These are phyloP conservation scores for Mucor circinelloides DNA, from an alignment of 371 early-diverging fungal species.

Conservation along the genomic window DNA sequence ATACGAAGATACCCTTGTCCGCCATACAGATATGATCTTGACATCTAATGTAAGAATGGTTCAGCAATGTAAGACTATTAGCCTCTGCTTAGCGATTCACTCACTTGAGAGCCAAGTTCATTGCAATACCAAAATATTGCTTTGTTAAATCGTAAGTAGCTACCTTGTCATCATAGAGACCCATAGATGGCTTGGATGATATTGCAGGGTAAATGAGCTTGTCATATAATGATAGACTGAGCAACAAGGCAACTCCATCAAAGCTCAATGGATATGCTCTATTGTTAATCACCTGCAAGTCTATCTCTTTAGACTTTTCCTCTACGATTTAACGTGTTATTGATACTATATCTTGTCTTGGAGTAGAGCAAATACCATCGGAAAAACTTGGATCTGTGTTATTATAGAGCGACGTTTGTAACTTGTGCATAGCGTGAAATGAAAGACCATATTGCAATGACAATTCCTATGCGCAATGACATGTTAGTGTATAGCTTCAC, in stretches of 20 bases:
- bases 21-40: not conserved
- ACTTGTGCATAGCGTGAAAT: conserved; percentile 3
- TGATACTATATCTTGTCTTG: not conserved
- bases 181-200: not conserved
- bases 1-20: conserved; percentile 20
- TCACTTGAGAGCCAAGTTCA: conserved; percentile 16
- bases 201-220: not conserved
- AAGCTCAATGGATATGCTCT: conserved; percentile 18
- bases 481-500: not conserved
- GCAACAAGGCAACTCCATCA: conserved; percentile 13
- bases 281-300: conserved; percentile 27
- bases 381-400: not conserved
- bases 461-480: conserved; percentile 4
- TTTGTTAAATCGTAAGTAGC: not conserved
- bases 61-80: too few species aligned
- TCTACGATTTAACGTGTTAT: not conserved
- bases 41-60: not conserved
- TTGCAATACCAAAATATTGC: conserved; percentile 13
- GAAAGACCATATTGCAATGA: conserved; percentile 1
- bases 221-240: conserved; percentile 16
- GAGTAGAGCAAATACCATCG: not conserved
- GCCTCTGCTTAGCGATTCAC: too few species aligned
- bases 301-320: conserved; percentile 5
- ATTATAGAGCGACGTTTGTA: not conserved
- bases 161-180: not conserved